Evolutionary conservation across 371 early-diverging fungal genomes (phyloP), one percentile per base, ranked within the genome.

Genomic region (Cokeromyces recurvatus): DNA sequence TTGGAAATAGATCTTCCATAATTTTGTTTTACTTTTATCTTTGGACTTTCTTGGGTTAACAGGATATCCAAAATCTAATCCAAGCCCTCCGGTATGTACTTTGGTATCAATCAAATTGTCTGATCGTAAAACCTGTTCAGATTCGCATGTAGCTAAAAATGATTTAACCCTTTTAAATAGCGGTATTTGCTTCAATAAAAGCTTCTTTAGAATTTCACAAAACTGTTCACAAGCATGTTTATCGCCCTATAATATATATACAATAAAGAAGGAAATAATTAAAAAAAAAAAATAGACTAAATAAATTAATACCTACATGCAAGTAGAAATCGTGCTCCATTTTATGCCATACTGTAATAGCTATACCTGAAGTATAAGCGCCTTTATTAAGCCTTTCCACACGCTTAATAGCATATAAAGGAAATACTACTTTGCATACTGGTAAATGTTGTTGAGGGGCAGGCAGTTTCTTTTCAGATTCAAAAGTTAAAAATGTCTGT

Each of bases 401-500:
- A 10, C 92, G 79, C 37, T 91, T 89, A 38, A 97, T 79, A 7
- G 90, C 89, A 56, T 84, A 93, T 36, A 94, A 79, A 2, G 96
- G 98, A 11, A 97, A 57, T 0, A 86, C 84, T 21, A 92, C 58
- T 44, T 81, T 79, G 43, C 91, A 89, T 10, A 74, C 51, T 1
- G 71, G 59, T 11, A 51, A 61, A 37, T 66, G 62, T 37, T 74
- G 71, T 31, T 74, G 74, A 4, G 72, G 71, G 19, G 56, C 55
- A 10, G 64, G 61, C 15, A 71, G 54, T 31, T 70, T 62, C 32
- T 79, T 79, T 4, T 62, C 62, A 23, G 94, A 87, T 32, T 78
- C 68, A 64, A 90, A 97, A 1, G 52, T 27, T 10, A 57, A 32
- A 43, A 54, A 86, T 2, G 85, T 79, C 48, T 87, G 84, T 1